Conservation (phyloP, 768 basidiomycete genomes). For the Gloeostereum incarnatum region DNA sequence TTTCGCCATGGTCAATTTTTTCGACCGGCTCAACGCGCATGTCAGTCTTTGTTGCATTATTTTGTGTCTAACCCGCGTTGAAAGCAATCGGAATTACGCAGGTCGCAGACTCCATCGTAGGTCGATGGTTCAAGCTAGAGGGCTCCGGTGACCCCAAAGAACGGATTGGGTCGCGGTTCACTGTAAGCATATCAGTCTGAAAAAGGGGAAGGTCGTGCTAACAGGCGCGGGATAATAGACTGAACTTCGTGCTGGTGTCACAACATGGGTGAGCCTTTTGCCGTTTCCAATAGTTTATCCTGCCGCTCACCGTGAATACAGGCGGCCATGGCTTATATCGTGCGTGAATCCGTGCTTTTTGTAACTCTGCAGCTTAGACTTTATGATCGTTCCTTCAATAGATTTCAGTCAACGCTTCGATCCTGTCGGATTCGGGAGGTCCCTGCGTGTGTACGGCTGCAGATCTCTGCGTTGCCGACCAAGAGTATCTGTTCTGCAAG, state of each 20-base stretch:
- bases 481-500: slow-evolving; percentile 46
- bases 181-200: too few relatives aligned
- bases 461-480: slow-evolving; percentile 45
- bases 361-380: background rate
- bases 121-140: slow-evolving; percentile 67
- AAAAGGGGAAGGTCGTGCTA: too few relatives aligned
- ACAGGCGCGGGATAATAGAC: too few relatives aligned
- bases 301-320: slow-evolving; percentile 12
- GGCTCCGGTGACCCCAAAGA: slow-evolving; percentile 59
- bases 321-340: slow-evolving; percentile 83
- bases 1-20: slow-evolving; percentile 23
- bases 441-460: slow-evolving; percentile 60
- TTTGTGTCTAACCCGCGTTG: background rate
- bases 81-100: slow-evolving; percentile 12
- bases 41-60: slow-evolving; percentile 10
- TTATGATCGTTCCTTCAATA: slow-evolving; percentile 16
- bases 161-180: slow-evolving; percentile 55
- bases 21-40: slow-evolving; percentile 32
- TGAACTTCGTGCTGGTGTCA: slow-evolving; percentile 70
- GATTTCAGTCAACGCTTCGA: slow-evolving; percentile 83
- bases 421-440: slow-evolving; percentile 69
- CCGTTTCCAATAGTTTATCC: background rate
- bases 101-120: slow-evolving; percentile 39
- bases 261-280: slow-evolving; percentile 58
- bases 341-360: slow-evolving; percentile 19